Percentiles rank a stretch among this genome's conserved stretches.
phyloP scores from a whole-genome alignment of 805 yeast genomes.

The Metschnikowia gruessii region DNA sequence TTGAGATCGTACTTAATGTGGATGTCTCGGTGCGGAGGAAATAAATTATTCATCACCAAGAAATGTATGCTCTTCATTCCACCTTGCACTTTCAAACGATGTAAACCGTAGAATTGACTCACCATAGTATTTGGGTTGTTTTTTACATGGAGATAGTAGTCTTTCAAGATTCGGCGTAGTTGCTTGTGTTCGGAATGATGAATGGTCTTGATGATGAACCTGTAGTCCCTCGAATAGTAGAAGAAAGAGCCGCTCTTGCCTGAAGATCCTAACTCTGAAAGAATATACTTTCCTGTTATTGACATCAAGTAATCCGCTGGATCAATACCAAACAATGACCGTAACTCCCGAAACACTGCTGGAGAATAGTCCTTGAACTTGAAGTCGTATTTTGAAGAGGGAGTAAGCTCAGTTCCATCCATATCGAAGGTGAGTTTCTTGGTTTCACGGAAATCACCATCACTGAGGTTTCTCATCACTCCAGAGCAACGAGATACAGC shows the following conservation, averaged over 20 bases:
- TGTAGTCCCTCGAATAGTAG: conserved; percentile 89
- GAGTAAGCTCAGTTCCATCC: conserved; percentile 84
- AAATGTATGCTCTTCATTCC: conserved; percentile 77
- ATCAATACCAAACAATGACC: conserved; percentile 79
- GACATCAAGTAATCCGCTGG: conserved; percentile 95
- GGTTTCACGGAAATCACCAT: conserved; percentile 64
- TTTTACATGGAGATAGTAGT: conserved; percentile 78
- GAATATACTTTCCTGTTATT: conserved; percentile 86
- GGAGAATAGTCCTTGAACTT: conserved; percentile 97
- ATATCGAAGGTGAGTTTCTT: conserved; percentile 85
- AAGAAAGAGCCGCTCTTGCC: conserved; percentile 97
- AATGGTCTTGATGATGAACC: conserved; percentile 93
- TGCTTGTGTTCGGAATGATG: conserved; percentile 91
- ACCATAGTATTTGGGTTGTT: conserved; percentile 83
- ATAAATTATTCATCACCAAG: conserved; percentile 93
- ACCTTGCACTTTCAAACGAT: conserved; percentile 85
- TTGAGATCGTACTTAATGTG: conserved; percentile 86
- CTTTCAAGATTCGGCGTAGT: conserved; percentile 65
- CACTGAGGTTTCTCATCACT: conserved; percentile 66
- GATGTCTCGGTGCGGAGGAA: conserved; percentile 88
- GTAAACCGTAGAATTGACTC: conserved; percentile 95
- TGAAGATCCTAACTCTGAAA: conserved; percentile 90
- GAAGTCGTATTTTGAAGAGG: conserved; percentile 92
- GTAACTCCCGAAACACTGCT: conserved; percentile 82
- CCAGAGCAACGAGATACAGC: conserved; percentile 93